Percentiles rank a stretch among this genome's conserved stretches.
Evolutionary conservation across 2,329 filamentous ascomycete species (phyloP).

Genomic region (Plectosphaerella cucumerina): DNA sequence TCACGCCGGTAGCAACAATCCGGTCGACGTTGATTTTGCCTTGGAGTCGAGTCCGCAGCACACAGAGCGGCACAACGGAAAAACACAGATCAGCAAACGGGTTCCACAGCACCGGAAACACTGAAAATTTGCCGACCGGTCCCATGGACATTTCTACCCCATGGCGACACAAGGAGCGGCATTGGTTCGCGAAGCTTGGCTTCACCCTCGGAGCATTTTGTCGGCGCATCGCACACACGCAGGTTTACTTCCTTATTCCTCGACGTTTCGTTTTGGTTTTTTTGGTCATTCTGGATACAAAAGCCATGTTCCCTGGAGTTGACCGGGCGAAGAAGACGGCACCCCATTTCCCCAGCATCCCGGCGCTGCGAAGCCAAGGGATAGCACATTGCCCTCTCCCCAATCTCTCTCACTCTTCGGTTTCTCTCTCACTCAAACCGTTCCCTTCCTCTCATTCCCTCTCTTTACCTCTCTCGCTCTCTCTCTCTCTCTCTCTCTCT

Average conservation of each 20-base stretch:
- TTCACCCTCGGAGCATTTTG: not conserved
- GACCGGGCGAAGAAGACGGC: not conserved
- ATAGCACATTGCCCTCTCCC: too few relatives aligned
- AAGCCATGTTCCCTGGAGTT: not conserved
- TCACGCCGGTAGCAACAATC: not conserved
- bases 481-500: not conserved
- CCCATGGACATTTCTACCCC: not conserved
- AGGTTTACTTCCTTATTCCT: too few relatives aligned
- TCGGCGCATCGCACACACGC: not conserved
- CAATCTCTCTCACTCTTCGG: too few relatives aligned
- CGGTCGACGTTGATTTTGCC: conserved; percentile 5
- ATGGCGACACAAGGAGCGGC: not conserved
- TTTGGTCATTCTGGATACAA: not conserved
- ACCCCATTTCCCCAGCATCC: not conserved
- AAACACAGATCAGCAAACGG: not conserved
- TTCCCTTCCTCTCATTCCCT: not conserved
- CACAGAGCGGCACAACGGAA: too few relatives aligned
- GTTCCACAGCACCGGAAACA: not conserved
- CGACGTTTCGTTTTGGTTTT: not conserved
- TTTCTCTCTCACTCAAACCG: conserved; percentile 6
- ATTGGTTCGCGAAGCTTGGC: not conserved
- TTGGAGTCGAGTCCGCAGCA: too few relatives aligned
- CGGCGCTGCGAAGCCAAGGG: not conserved
- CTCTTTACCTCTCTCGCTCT: not conserved
- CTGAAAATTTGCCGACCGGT: not conserved